These are phyloP conservation scores for Protostelium mycophagum DNA, from an alignment of 78 protist species.

Conservation along the genomic window DNA sequence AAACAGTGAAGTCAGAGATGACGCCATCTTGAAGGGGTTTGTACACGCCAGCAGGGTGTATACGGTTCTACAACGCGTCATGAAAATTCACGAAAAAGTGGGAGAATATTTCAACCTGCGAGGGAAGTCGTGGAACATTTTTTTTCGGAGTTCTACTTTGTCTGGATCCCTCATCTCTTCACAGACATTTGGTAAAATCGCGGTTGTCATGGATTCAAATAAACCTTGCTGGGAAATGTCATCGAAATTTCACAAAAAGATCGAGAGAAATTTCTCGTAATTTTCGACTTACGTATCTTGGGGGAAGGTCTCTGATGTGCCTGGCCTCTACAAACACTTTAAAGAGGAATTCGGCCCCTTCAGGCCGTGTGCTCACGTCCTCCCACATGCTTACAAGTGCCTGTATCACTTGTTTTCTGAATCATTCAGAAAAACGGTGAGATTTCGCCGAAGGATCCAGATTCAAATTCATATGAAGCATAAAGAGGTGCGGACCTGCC, in stretches of 20 bases:
- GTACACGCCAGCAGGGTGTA: not conserved
- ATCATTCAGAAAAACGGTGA: not conserved
- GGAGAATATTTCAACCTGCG: not conserved
- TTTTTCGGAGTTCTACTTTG: not conserved
- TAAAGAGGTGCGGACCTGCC: not conserved
- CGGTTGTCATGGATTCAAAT: not conserved
- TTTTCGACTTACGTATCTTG: not conserved
- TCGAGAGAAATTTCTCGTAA: not conserved
- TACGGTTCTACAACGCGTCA: not conserved
- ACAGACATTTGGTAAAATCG: not conserved
- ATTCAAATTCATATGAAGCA: no score
- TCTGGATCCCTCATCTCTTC: not conserved
- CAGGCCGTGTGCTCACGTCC: not conserved
- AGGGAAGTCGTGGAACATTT: not conserved
- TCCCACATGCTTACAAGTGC: not conserved
- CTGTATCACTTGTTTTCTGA: not conserved
- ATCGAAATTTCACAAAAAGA: not conserved
- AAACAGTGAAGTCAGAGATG: not conserved
- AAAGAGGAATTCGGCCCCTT: not conserved
- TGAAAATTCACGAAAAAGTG: not conserved
- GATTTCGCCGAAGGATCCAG: not conserved
- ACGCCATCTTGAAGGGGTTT: not conserved
- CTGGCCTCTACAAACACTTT: not conserved
- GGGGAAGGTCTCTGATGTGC: not conserved
- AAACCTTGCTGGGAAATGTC: not conserved